Conservation (phyloP, 305 asterid genomes). For the Coffea humblotiana region DNA sequence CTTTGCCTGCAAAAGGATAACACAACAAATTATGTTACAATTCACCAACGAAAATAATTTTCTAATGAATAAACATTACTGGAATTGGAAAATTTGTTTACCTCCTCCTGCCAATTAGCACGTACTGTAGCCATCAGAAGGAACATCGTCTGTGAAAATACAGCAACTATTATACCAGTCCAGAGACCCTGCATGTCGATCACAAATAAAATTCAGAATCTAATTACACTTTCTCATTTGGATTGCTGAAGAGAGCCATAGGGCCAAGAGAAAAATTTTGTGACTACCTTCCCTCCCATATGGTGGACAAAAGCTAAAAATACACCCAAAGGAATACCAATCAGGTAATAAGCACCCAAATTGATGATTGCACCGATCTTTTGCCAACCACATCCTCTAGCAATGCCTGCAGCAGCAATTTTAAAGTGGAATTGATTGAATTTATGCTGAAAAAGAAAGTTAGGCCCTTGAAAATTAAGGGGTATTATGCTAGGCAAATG, state of each 20-base stretch:
- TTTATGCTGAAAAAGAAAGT: background rate
- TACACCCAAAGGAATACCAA: slow-evolving; percentile 17
- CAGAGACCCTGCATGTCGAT: slow-evolving; percentile 12
- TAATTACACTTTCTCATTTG: no score
- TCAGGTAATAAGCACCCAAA: slow-evolving; percentile 18
- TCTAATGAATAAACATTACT: background rate
- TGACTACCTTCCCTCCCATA: slow-evolving; percentile 8
- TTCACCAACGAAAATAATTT: background rate
- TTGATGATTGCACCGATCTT: slow-evolving; percentile 18
- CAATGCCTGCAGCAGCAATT: slow-evolving; percentile 8
- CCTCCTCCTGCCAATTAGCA: slow-evolving; percentile 2
- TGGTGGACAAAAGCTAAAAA: slow-evolving; percentile 12
- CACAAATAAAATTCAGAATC: background rate
- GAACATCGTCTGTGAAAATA: slow-evolving; percentile 11
- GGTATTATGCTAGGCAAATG: no score
- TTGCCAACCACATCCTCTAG: slow-evolving; percentile 24
- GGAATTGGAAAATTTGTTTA: background rate
- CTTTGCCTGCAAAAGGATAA: background rate
- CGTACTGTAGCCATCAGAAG: background rate
- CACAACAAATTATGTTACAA: background rate
- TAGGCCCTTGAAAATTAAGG: background rate
- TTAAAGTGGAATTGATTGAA: background rate
- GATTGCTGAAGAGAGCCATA: background rate
- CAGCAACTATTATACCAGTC: slow-evolving; percentile 10
- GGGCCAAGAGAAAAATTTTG: background rate